These are phyloP conservation scores for Fraxinus latifolia DNA, from an alignment of 305 asterid species.

Conservation along the genomic window DNA sequence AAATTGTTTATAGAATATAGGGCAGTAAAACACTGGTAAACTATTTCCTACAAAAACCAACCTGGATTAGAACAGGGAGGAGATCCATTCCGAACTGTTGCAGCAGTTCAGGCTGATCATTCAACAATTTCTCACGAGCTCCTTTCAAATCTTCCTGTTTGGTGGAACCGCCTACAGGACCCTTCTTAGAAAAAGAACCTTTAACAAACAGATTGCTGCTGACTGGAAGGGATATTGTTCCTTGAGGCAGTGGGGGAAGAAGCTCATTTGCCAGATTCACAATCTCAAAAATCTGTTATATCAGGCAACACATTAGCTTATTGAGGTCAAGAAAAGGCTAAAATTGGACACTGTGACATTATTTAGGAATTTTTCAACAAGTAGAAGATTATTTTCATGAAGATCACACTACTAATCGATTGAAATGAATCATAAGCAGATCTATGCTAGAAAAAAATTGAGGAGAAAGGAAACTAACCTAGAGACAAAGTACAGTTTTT, in stretches of 20 bases:
- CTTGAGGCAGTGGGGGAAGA: constrained; percentile 94
- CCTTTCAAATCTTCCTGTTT: constrained; percentile 66
- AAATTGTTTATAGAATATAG: constrained; percentile 1
- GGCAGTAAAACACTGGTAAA: constrained; percentile 7
- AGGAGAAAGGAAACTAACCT: not conserved
- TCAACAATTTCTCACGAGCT: constrained; percentile 71
- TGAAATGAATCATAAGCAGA: not conserved
- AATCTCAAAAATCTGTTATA: constrained; percentile 81
- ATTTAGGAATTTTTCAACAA: not conserved
- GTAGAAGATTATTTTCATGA: not conserved
- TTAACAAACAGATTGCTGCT: constrained; percentile 54
- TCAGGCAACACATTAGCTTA: not conserved
- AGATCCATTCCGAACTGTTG: constrained; percentile 94
- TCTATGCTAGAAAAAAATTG: not conserved
- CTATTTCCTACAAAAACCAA: constrained; percentile 26
- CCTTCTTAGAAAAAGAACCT: constrained; percentile 63
- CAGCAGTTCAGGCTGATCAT: constrained; percentile 92
- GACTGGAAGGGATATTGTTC: constrained; percentile 81
- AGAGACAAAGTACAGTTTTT: not conserved
- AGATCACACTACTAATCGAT: not conserved
- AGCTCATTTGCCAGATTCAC: constrained; percentile 99
- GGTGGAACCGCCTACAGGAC: constrained; percentile 58
- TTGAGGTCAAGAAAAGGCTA: not conserved
- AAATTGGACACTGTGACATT: not conserved
- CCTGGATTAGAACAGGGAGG: constrained; percentile 91